Evolutionary conservation across 73 alveolate species (phyloP).

Genomic region (Effrenium voratum): DNA sequence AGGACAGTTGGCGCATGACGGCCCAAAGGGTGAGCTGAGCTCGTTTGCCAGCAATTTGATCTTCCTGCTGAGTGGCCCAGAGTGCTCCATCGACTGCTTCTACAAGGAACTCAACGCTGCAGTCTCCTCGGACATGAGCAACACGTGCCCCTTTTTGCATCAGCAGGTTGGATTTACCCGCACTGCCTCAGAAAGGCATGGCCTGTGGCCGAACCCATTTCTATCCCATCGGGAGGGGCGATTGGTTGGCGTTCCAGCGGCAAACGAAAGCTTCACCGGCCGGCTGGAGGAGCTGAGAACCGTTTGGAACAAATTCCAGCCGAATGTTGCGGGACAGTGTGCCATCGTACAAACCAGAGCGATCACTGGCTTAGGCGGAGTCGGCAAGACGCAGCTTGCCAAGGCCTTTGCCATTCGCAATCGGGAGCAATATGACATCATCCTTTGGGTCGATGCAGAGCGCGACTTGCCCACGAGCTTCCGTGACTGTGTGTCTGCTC

Average conservation of each 20-base stretch:
- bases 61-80: background rate
- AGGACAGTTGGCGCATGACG: background rate
- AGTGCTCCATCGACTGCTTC: background rate
- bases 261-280: background rate
- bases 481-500: background rate
- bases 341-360: slow-evolving; percentile 32
- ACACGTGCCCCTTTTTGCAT: background rate
- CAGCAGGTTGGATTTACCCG: background rate
- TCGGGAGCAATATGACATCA: background rate
- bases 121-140: background rate
- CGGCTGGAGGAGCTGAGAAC: background rate
- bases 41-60: background rate
- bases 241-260: background rate
- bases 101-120: background rate
- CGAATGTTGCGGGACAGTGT: background rate
- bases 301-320: background rate
- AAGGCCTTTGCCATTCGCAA: background rate
- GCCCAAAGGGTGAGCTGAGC: background rate
- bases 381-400: slow-evolving; percentile 38
- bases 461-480: background rate
- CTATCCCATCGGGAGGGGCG: background rate
- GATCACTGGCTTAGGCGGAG: slow-evolving; percentile 17
- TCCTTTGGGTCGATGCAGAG: slow-evolving; percentile 30
- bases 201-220: background rate
- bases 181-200: background rate